Percentiles rank a stretch among this genome's conserved stretches.
Conservation (phyloP, 2,329 filamentous ascomycete genomes). For the Penicillium thymicola region DNA sequence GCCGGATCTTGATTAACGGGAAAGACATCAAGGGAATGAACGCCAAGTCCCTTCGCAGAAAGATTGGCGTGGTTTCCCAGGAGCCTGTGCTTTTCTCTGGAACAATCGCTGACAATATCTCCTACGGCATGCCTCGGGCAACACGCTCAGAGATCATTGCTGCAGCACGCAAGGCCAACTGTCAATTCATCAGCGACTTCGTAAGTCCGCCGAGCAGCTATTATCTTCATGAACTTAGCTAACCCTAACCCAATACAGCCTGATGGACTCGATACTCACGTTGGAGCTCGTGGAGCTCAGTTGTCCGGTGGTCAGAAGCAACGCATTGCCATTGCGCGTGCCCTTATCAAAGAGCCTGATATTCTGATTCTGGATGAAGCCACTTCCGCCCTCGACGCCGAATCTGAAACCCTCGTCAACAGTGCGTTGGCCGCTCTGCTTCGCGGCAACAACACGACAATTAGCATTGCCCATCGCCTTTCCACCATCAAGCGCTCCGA, state of each 20-base stretch:
- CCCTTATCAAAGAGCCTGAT: conserved; percentile 91
- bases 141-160: conserved; percentile 75
- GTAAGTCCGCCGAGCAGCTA: conserved; percentile 43
- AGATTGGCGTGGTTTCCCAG: conserved; percentile 92
- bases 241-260: conserved; percentile 51
- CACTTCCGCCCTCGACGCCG: conserved; percentile 90
- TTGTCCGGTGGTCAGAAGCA: conserved; percentile 96
- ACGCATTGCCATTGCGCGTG: conserved; percentile 92
- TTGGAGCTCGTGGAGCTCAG: conserved; percentile 87
- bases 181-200: conserved; percentile 93
- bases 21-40: conserved; percentile 83
- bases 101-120: conserved; percentile 77
- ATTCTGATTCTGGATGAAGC: conserved; percentile 96
- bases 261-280: conserved; percentile 89
- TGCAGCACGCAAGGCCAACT: conserved; percentile 89
- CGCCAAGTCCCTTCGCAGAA: conserved; percentile 83
- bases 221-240: conserved; percentile 3
- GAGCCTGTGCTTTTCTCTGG: conserved; percentile 89
- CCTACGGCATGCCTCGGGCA: conserved; percentile 81
- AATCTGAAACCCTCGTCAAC: conserved; percentile 95
- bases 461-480: conserved; percentile 92
- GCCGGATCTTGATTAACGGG: conserved; percentile 78
- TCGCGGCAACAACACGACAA: conserved; percentile 86
- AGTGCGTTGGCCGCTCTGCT: conserved; percentile 79
- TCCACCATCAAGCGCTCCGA: conserved; percentile 97